phyloP scores from a whole-genome alignment of 179 eudicot species.

The Spergularia azorica region DNA sequence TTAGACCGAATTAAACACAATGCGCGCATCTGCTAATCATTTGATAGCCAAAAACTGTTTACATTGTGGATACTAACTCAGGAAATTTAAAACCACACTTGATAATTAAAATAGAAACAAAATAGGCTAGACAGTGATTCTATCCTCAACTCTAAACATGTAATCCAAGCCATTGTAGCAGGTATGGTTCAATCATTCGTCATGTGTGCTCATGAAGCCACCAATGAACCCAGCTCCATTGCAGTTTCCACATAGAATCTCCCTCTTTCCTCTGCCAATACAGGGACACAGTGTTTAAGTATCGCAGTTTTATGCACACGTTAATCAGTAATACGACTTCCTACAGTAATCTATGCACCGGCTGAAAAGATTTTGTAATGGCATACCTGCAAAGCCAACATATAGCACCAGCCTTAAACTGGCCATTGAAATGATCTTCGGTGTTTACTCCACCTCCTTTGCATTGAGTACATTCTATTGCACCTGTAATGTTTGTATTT shows the following conservation, averaged over 20 bases:
- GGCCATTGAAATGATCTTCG: constrained; percentile 74
- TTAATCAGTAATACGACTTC: too few species aligned
- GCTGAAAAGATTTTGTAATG: background rate
- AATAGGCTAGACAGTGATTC: constrained; percentile 13
- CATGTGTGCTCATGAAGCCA: constrained; percentile 50
- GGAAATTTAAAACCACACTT: background rate
- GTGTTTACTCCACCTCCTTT: constrained; percentile 68
- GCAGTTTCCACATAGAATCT: constrained; percentile 50
- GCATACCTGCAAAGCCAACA: constrained; percentile 94
- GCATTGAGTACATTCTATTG: constrained; percentile 55
- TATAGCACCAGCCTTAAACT: constrained; percentile 67
- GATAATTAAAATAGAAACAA: background rate
- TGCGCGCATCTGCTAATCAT: too few species aligned
- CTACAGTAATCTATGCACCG: too few species aligned
- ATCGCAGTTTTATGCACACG: background rate
- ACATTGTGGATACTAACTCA: background rate
- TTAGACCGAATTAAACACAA: too few species aligned
- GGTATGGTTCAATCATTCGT: constrained; percentile 23
- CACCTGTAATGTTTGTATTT: constrained; percentile 47
- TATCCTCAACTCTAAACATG: background rate
- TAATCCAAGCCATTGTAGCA: background rate
- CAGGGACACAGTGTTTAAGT: background rate
- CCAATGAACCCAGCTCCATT: constrained; percentile 53
- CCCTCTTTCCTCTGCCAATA: constrained; percentile 39
- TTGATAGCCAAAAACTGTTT: constrained; percentile 2